Evolutionary conservation across 305 asterid species (phyloP).

Genomic region (Fraxinus latifolia): DNA sequence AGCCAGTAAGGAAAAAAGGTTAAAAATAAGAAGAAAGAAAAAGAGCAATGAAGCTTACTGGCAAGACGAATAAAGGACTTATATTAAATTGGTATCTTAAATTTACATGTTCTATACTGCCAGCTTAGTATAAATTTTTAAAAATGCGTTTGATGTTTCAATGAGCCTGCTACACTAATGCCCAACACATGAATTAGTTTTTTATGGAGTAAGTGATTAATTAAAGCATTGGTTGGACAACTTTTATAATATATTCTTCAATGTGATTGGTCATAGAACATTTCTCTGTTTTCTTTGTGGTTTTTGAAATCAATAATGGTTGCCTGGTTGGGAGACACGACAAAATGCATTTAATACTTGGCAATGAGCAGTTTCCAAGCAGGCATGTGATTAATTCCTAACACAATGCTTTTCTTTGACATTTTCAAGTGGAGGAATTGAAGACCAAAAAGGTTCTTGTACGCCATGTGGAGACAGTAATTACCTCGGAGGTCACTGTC

Average conservation of each 20-base stretch:
- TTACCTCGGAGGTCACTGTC: slow-evolving; percentile 55
- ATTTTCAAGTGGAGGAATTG: slow-evolving; percentile 51
- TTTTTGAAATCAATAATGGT: neutral
- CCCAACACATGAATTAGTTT: neutral
- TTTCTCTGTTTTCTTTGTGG: neutral
- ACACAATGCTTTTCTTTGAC: slow-evolving; percentile 20
- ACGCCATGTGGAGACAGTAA: slow-evolving; percentile 72
- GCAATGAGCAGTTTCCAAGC: neutral
- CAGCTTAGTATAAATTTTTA: neutral
- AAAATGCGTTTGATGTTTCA: neutral
- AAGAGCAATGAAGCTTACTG: neutral
- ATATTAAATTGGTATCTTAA: neutral
- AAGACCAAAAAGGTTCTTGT: slow-evolving; percentile 69
- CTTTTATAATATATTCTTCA: neutral
- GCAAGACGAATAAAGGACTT: neutral
- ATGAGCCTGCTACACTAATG: neutral
- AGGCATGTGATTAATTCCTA: neutral
- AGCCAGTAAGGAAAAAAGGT: neutral
- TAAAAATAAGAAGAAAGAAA: neutral
- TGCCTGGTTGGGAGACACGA: neutral
- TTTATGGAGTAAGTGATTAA: neutral
- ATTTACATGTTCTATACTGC: neutral
- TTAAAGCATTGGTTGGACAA: neutral
- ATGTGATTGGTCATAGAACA: neutral
- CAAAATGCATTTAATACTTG: neutral